Evolutionary conservation across 75 land plant genomes (phyloP).

Genomic region (Gnetum montanum): DNA sequence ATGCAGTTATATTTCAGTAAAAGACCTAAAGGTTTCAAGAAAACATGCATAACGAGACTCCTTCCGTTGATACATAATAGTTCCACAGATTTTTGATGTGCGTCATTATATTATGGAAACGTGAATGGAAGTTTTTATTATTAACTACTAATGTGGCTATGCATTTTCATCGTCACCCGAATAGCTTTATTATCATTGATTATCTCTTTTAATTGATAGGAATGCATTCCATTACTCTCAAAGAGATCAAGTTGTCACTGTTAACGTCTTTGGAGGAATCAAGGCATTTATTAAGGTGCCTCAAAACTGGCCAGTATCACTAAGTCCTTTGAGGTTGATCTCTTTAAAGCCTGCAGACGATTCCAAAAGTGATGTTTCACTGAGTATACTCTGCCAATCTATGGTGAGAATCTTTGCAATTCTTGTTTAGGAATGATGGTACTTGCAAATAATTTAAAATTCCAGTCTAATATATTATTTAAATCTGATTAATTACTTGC

Average conservation of each 20-base stretch:
- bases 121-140: too few relatives aligned
- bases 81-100: too few relatives aligned
- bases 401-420: constrained; percentile 32
- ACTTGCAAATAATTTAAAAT: neutral
- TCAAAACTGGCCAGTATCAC: constrained; percentile 42
- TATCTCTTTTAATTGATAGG: constrained; percentile 17
- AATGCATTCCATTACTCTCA: constrained; percentile 39
- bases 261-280: constrained; percentile 36
- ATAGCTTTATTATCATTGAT: neutral
- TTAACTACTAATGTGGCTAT: too few relatives aligned
- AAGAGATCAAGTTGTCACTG: constrained; percentile 35
- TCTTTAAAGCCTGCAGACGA: constrained; percentile 30
- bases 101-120: too few relatives aligned
- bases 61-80: too few relatives aligned
- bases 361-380: constrained; percentile 21
- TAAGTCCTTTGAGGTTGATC: constrained; percentile 25
- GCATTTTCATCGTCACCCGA: too few relatives aligned
- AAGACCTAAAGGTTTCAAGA: too few relatives aligned
- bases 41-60: too few relatives aligned
- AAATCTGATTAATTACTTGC: neutral
- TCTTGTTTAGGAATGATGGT: neutral
- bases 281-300: constrained; percentile 44
- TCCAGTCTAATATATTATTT: neutral
- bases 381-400: constrained; percentile 34
- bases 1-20: too few relatives aligned